Base-by-base conservation (phyloP, 768 basidiomycete species). In the Heimioporus sp. region DNA sequence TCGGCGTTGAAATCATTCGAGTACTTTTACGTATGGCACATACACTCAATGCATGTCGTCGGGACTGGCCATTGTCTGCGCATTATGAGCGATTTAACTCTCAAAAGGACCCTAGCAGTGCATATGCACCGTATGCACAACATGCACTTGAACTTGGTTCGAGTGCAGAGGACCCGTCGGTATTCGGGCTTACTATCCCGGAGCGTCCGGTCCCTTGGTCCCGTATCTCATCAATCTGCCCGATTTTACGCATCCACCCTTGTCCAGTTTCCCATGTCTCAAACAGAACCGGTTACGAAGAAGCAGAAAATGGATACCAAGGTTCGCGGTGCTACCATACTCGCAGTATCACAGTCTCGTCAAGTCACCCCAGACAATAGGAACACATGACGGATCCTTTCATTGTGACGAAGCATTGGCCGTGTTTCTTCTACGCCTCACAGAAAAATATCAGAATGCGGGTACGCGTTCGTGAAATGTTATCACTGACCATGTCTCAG, bases 361-460 rank as follows among this genome's bases (percentile, higher is more conserved):
- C 10, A 10, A 44, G 10, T 48, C 40, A 28, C 37, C 34, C 20
- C 43, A 92, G 90, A 71, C 83, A 37, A 96, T 98, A 62, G 94
- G 94, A 32, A 97, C 95, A 2, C 94, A 98, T 70, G 92, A 88
- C 52, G 95, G 95, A 16, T 92, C 92, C 0, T 98, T 98, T 67
- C 95, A 99, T 63, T 95, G 92, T 69, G 96, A 99, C 62, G 96
- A 99, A 73, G 93, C 94, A 0, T 80, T 98, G 31, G 97, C 96
- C 0, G 90, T 96, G 16, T 94, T 87, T 69, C 78, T 99, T 56
- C 77, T 99, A 30, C 84, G 84, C 44, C 83, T 83, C 60, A 95
- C 93, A 2, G 70, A 79, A 16, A 72, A 80, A 10, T 99, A 90
- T 71, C 80, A 78, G 36, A 79, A 83, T 65, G 86, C 93, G 62